phyloP scores from a whole-genome alignment of 495 filamentous ascomycete species.

The Hyphodiscus hymeniophilus region DNA sequence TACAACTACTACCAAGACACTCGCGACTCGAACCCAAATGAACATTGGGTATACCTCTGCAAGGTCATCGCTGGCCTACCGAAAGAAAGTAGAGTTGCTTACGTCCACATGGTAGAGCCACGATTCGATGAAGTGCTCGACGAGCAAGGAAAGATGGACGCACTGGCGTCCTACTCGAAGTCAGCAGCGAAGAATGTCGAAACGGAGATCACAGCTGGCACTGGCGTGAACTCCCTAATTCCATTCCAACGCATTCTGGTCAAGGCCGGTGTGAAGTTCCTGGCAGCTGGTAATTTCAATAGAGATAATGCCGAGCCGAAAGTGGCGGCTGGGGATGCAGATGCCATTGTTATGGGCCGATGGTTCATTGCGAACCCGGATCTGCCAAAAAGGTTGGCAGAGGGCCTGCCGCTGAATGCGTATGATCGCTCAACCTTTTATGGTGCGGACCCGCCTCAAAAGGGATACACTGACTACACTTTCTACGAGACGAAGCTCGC shows the following conservation, averaged over 20 bases:
- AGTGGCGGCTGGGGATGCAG: conserved; percentile 40
- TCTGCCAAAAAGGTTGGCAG: conserved; percentile 46
- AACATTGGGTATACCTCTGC: conserved; percentile 45
- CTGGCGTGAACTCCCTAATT: conserved; percentile 30
- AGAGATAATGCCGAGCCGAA: conserved; percentile 39
- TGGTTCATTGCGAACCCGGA: conserved; percentile 63
- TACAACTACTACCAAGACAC: conserved; percentile 59
- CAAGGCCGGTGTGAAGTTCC: conserved; percentile 34
- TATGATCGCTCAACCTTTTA: conserved; percentile 58
- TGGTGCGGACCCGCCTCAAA: conserved; percentile 27
- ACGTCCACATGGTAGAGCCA: conserved; percentile 52
- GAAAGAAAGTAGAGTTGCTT: conserved; percentile 37
- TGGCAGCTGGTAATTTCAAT: conserved; percentile 52
- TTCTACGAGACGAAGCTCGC: conserved; percentile 7
- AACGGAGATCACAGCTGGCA: conserved; percentile 21
- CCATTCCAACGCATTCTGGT: conserved; percentile 39
- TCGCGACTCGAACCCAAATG: conserved; percentile 39
- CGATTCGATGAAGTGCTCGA: conserved; percentile 43
- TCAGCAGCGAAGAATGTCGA: conserved; percentile 29
- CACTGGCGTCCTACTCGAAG: conserved; percentile 33
- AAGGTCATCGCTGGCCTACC: conserved; percentile 25
- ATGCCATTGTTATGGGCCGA: conserved; percentile 43
- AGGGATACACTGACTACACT: conserved; percentile 49
- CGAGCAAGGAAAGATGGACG: conserved; percentile 36
- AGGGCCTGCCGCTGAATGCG: conserved; percentile 42